These are phyloP conservation scores for Colletotrichum lindemuthianum DNA, from an alignment of 2,329 filamentous ascomycete species.

Conservation along the genomic window DNA sequence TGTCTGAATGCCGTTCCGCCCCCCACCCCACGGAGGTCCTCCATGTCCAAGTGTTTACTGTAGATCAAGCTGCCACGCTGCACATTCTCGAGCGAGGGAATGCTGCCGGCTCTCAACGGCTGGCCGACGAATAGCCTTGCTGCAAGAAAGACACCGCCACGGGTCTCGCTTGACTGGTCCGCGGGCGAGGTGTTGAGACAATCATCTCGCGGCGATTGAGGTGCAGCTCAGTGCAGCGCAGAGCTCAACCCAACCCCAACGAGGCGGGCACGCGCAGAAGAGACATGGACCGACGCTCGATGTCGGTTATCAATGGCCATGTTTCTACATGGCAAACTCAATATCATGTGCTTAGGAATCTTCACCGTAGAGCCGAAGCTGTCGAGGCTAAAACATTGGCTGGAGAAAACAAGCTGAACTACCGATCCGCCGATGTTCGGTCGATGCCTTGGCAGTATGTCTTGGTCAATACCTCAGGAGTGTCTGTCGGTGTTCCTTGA, in stretches of 20 bases:
- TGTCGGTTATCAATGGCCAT: neutral
- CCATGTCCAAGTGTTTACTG: neutral
- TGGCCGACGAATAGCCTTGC: conserved; percentile 1
- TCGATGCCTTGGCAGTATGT: conserved; percentile 1
- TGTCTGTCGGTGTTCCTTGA: too few species aligned
- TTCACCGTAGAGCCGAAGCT: neutral
- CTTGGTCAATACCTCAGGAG: neutral
- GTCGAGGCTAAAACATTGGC: neutral
- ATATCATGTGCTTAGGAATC: conserved; percentile 8
- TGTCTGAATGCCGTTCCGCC: neutral
- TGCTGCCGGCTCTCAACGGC: conserved; percentile 12
- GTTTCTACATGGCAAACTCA: conserved; percentile 5
- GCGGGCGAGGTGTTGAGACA: conserved; percentile 27
- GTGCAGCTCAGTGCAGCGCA: too few species aligned
- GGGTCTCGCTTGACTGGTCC: conserved; percentile 2
- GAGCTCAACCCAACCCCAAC: conserved; percentile 20
- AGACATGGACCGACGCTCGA: neutral
- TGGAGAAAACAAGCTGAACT: neutral
- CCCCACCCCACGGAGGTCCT: conserved; percentile 12
- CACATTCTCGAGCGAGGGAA: neutral
- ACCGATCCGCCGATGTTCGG: conserved; percentile 15
- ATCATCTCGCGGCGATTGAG: conserved; percentile 14
- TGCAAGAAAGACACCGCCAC: neutral
- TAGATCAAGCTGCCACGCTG: neutral
- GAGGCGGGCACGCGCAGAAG: conserved; percentile 14